Base-by-base conservation (phyloP, 352 stramenopile genomes). In the Globisporangium spinosum region DNA sequence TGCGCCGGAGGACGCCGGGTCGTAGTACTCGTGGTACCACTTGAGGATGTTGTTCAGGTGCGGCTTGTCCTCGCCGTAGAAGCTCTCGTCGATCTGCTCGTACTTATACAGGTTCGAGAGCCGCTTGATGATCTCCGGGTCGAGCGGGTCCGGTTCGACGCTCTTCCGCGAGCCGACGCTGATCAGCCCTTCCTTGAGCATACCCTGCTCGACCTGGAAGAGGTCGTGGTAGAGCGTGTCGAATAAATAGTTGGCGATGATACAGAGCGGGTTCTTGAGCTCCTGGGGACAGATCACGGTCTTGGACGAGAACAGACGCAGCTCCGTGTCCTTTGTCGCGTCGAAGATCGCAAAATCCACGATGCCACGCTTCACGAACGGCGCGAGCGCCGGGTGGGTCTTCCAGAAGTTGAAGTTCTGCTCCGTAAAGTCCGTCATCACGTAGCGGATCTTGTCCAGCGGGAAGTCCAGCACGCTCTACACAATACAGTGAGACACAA, bases 361-460 rank as follows among this genome's bases (percentile, higher is more conserved):
- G 60, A 96, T 82, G 0, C 92, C 93, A 29, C 76, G 78, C 43
- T 91, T 76, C 12, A 98, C 82, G 51, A 95, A 98, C 2, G 87
- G 84, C 12, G 81, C 80, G 27, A 98, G 69, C 34, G 86, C 84
- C 29, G 90, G 89, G 71, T 98, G 91, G 0, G 80, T 87, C 69
- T 88, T 89, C 93, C 94, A 98, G 55, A 98, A 98, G 55, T 97
- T 96, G 47, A 98, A 89, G 68, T 98, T 98, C 25, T 84, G 82
- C 72, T 96, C 80, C 13, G 91, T 98, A 65, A 98, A 98, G 76
- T 98, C 95, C 15, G 93, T 98, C 91, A 98, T 98, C 51, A 98
- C 87, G 80, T 98, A 98, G 53, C 93, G 85, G 64, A 98, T 91
- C 23, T 97, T 95, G 64, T 77, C 70, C 13, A 97, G 71, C 25